These are phyloP conservation scores for Pseudotsuga menziesii DNA, from an alignment of 75 land plant genomes.

Conservation along the genomic window DNA sequence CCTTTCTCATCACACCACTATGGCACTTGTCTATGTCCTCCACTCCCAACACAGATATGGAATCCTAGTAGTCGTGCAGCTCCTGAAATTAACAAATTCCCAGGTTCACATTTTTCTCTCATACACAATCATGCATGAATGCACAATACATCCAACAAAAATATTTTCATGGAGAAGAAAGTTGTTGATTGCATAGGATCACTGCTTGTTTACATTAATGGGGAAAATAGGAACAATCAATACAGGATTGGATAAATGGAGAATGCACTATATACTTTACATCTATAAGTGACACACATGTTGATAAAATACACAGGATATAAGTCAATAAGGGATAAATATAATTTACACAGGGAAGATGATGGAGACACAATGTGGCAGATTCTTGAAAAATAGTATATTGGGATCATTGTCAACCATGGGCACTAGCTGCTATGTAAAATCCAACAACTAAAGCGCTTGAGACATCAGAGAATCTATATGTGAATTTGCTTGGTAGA, in stretches of 20 bases:
- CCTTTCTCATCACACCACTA: conserved; percentile 96
- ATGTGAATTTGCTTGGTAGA: background rate
- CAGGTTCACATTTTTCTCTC: background rate
- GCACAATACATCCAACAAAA: background rate
- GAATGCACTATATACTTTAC: background rate
- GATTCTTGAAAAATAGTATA: background rate
- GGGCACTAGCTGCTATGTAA: background rate
- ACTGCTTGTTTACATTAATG: too few species aligned
- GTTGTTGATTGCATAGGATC: background rate
- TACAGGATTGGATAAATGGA: background rate
- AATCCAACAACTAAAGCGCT: background rate
- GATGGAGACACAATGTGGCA: background rate
- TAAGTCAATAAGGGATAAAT: too few species aligned
- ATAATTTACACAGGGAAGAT: too few species aligned
- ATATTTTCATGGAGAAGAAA: background rate
- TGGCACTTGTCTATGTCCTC: conserved; percentile 84
- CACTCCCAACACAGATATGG: conserved; percentile 93
- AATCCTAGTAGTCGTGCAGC: conserved; percentile 97
- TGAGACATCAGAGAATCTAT: background rate
- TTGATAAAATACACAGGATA: background rate
- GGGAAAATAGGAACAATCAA: too few species aligned
- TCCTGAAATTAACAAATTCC: conserved; percentile 26
- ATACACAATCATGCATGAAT: background rate
- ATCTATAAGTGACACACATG: background rate
- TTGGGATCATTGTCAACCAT: background rate